Conservation (phyloP, 495 filamentous ascomycete species). For the Chaetomium fimeti region DNA sequence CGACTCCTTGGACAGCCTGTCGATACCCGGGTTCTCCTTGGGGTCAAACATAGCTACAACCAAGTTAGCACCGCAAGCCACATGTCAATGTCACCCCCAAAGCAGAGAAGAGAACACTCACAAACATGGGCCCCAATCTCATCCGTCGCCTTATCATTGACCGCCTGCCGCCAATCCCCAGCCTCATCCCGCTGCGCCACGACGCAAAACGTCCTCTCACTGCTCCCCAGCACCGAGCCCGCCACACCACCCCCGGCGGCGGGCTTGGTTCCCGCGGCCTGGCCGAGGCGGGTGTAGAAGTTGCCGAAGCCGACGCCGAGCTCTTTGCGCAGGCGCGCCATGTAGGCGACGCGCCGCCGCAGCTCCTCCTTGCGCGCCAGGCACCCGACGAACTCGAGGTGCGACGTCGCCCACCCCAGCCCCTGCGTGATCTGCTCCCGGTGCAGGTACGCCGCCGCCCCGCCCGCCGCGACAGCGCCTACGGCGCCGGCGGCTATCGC, state of each 20-base stretch:
- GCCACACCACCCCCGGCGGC: slow-evolving; percentile 46
- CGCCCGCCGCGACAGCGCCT: slow-evolving; percentile 78
- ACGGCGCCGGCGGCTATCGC: slow-evolving; percentile 82
- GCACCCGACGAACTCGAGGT: slow-evolving; percentile 94
- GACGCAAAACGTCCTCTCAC: slow-evolving; percentile 76
- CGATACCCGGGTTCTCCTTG: slow-evolving; percentile 76
- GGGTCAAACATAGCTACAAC: slow-evolving; percentile 71
- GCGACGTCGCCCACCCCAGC: slow-evolving; percentile 77
- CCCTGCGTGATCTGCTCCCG: slow-evolving; percentile 71
- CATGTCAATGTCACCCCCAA: too few species aligned
- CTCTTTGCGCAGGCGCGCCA: slow-evolving; percentile 56
- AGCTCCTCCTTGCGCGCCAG: slow-evolving; percentile 76
- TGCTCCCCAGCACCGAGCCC: slow-evolving; percentile 54
- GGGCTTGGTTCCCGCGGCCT: slow-evolving; percentile 50
- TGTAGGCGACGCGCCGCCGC: slow-evolving; percentile 58
- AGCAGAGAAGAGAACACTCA: slow-evolving; percentile 33
- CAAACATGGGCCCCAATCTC: slow-evolving; percentile 81
- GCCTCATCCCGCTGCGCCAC: slow-evolving; percentile 58
- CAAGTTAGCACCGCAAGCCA: slow-evolving; percentile 4
- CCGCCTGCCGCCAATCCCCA: slow-evolving; percentile 60
- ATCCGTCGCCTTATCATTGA: slow-evolving; percentile 75
- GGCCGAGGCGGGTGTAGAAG: slow-evolving; percentile 79
- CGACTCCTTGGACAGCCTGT: slow-evolving; percentile 62
- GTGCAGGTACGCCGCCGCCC: slow-evolving; percentile 82
- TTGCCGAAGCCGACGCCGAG: slow-evolving; percentile 69